A percentile compares a stretch with the other conserved stretches of the same genome.
These are phyloP conservation scores for Coemansia sp. DNA, from an alignment of 192 early-diverging fungal species.

Conservation along the genomic window DNA sequence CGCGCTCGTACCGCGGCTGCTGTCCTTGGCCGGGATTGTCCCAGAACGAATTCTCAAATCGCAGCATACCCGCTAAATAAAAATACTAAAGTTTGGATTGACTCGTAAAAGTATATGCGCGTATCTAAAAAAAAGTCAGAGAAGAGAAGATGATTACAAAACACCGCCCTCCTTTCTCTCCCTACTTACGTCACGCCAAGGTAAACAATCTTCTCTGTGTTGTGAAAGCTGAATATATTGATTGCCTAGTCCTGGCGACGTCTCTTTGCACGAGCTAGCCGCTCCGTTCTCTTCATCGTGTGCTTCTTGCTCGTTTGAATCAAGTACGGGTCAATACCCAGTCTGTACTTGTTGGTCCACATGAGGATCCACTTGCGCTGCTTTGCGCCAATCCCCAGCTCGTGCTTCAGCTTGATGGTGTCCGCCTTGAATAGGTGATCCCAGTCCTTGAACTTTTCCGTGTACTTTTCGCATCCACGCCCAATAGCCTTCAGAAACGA, in stretches of 20 bases:
- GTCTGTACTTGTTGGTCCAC: conserved; percentile 57
- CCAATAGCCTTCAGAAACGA: conserved; percentile 51
- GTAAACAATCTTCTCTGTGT: not conserved
- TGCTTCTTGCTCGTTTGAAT: conserved; percentile 55
- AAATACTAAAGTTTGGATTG: not conserved
- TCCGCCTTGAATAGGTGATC: conserved; percentile 60
- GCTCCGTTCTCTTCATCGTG: conserved; percentile 43
- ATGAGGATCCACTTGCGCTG: conserved; percentile 63
- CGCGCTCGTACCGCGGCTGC: conserved; percentile 47
- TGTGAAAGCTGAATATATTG: not conserved
- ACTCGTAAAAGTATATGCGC: too few species aligned
- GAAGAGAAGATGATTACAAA: not conserved
- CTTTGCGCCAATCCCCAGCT: conserved; percentile 58
- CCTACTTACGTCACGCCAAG: not conserved
- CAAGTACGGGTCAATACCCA: conserved; percentile 56
- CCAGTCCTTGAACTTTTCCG: conserved; percentile 57
- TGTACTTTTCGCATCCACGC: conserved; percentile 53
- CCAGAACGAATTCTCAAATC: conserved; percentile 57
- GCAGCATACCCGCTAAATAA: conserved; percentile 25
- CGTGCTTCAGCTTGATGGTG: conserved; percentile 55
- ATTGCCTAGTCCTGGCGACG: conserved; percentile 18
- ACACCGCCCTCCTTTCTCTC: not conserved
- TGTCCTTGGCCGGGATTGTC: conserved; percentile 50
- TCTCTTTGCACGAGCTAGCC: conserved; percentile 47
- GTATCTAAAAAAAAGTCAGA: not conserved